phyloP scores from a whole-genome alignment of 768 basidiomycete genomes.

The Kwoniella mangroviensis region DNA sequence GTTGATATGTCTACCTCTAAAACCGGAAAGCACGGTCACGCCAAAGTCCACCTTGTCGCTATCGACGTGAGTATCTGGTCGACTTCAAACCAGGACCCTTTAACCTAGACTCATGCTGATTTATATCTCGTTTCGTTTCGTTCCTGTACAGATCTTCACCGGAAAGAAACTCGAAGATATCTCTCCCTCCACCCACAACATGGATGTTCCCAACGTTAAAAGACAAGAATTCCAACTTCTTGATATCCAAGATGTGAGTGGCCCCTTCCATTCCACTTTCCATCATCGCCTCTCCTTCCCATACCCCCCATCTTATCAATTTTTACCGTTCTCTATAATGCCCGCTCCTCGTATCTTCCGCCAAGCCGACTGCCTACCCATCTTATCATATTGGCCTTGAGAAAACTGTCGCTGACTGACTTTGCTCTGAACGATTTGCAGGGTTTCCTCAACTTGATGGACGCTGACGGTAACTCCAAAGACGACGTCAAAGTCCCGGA shows the following conservation, averaged over 20 bases:
- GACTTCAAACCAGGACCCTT: too few species aligned
- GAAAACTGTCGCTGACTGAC: too few species aligned
- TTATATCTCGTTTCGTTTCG: too few species aligned
- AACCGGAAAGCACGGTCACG: conserved; percentile 96
- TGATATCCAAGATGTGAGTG: conserved; percentile 77
- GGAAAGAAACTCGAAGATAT: conserved; percentile 86
- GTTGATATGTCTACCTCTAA: conserved; percentile 99
- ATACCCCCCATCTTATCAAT: too few species aligned
- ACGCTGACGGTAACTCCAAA: conserved; percentile 74
- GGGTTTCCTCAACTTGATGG: conserved; percentile 94
- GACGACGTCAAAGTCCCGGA: conserved; percentile 96
- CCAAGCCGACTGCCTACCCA: conserved; percentile 20
- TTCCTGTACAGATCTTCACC: conserved; percentile 92
- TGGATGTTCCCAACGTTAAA: conserved; percentile 94
- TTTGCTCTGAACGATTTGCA: conserved; percentile 17
- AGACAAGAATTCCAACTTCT: conserved; percentile 91
- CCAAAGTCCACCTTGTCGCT: conserved; percentile 96
- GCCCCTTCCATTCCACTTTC: background rate
- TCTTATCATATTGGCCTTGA: too few species aligned
- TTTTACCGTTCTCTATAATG: too few species aligned
- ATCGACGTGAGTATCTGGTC: conserved; percentile 94
- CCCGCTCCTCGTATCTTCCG: too few species aligned
- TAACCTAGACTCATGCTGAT: too few species aligned
- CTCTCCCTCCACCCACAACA: conserved; percentile 81
- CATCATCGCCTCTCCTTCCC: background rate